Base-by-base conservation (phyloP, 192 early-diverging fungal genomes). In the Cetraspora pellucida region DNA sequence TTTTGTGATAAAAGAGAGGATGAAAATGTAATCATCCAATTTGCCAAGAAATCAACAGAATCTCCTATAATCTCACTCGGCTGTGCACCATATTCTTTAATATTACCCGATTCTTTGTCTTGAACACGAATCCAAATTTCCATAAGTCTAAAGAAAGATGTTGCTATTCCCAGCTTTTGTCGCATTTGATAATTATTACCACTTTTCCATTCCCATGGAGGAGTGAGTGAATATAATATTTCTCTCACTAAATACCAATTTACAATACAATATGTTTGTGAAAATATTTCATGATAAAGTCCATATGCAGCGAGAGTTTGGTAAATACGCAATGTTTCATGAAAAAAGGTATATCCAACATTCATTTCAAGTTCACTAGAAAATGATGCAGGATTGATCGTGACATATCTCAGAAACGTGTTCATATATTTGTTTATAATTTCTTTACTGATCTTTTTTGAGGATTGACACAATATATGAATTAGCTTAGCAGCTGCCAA, bases 301-400 rank as follows among this genome's bases (percentile, higher is more conserved):
- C 88, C 88, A 77, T 89, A 87, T 10, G 78, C 81, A 19, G 81
- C 76, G 8, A 86, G 59, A 0, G 83, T 77, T 14, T 83, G 84
- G 50, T 85, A 80, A 8, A 87, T 45, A 31, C 81, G 79, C 21
- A 89, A 31, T 10, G 79, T 81, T 61, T 86, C 85, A 6, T 77
- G 74, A 27, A 82, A 78, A 45, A 84, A 72, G 43, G 83, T 80
- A 70, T 78, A 82, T 5, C 81, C 83, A 7, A 70, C 23, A 31
- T 21, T 19, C 44, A 60, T 54, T 14, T 72, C 67, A 19, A 47
- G 46, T 37, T 69, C 25, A 23, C 60, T 68, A 11, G 69, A 21
- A 59, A 75, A 47, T 3, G 77, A 46, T 19, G 72, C 72, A 3
- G 86, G 87, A 7, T 82, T 78, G 27, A 84, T 59, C 0, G 81